Evolutionary conservation across 495 filamentous ascomycete genomes (phyloP).

Genomic region (Physcia stellaris): DNA sequence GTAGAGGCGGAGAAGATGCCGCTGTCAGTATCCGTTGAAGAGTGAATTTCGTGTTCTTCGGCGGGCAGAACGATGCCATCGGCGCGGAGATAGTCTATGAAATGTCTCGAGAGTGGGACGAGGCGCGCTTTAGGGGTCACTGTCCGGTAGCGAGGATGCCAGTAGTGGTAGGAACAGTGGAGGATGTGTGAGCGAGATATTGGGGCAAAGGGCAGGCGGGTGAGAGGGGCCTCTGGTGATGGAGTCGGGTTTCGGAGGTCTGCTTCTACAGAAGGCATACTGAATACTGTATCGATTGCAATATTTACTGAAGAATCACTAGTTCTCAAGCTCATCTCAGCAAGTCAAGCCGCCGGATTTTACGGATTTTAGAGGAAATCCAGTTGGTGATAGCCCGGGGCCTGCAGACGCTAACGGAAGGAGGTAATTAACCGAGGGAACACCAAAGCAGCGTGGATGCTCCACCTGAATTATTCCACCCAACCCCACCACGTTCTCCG

Average conservation of each 20-base stretch:
- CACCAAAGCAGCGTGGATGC: too few species aligned
- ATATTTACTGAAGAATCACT: too few species aligned
- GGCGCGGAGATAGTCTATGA: conserved; percentile 76
- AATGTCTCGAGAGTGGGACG: conserved; percentile 59
- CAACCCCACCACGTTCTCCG: too few species aligned
- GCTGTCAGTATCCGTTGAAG: neutral
- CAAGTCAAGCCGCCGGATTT: too few species aligned
- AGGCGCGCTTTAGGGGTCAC: conserved; percentile 72
- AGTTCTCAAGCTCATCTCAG: too few species aligned
- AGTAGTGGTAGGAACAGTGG: conserved; percentile 85
- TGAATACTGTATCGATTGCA: too few species aligned
- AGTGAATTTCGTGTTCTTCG: conserved; percentile 13
- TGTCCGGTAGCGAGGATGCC: conserved; percentile 75
- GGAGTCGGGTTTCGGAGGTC: conserved; percentile 4
- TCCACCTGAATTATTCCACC: too few species aligned
- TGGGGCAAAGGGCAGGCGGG: conserved; percentile 60
- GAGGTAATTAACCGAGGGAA: too few species aligned
- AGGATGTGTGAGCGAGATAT: conserved; percentile 75
- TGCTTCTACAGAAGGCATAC: conserved; percentile 7
- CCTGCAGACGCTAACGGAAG: neutral
- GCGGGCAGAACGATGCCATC: conserved; percentile 82
- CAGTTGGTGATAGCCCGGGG: too few species aligned
- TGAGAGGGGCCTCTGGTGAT: too few species aligned
- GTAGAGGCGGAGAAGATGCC: conserved; percentile 10
- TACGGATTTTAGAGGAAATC: too few species aligned